Evolutionary conservation across 2,329 filamentous ascomycete genomes (phyloP).

Genomic region (Madurella mycetomatis): DNA sequence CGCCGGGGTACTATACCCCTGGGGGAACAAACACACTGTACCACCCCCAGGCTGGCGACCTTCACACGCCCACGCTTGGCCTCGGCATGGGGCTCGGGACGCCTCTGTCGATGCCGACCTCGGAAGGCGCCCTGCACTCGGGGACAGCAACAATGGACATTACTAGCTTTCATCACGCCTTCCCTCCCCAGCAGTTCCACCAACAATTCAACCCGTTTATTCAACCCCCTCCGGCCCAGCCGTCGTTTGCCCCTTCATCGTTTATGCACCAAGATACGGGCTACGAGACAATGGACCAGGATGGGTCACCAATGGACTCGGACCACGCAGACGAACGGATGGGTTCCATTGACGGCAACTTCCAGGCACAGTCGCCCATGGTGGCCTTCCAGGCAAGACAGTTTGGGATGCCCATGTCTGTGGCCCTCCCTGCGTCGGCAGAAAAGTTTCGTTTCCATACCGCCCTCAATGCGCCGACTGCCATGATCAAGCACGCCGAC

Average conservation of each 20-base stretch:
- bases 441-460: conserved; percentile 86
- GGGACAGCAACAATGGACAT: conserved; percentile 59
- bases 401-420: conserved; percentile 43
- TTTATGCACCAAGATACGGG: conserved; percentile 78
- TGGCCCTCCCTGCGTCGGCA: conserved; percentile 48
- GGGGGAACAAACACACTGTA: conserved; percentile 76
- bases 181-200: conserved; percentile 55
- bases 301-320: conserved; percentile 62
- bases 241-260: conserved; percentile 68
- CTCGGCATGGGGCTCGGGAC: conserved; percentile 74
- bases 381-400: conserved; percentile 51
- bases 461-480: conserved; percentile 87
- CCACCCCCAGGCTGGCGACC: conserved; percentile 76
- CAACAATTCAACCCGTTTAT: conserved; percentile 69
- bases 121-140: conserved; percentile 60
- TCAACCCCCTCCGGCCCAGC: conserved; percentile 52
- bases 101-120: conserved; percentile 72
- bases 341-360: conserved; percentile 54
- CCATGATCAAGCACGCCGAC: conserved; percentile 85
- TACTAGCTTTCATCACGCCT: conserved; percentile 56
- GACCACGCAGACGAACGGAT: conserved; percentile 49
- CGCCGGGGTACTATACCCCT: conserved; percentile 80
- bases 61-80: conserved; percentile 75
- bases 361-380: conserved; percentile 58
- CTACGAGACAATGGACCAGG: conserved; percentile 75